Evolutionary conservation across 78 protist species (phyloP), one percentile per base, ranked within the genome.

Genomic region (Mastigamoeba balamuthi): DNA sequence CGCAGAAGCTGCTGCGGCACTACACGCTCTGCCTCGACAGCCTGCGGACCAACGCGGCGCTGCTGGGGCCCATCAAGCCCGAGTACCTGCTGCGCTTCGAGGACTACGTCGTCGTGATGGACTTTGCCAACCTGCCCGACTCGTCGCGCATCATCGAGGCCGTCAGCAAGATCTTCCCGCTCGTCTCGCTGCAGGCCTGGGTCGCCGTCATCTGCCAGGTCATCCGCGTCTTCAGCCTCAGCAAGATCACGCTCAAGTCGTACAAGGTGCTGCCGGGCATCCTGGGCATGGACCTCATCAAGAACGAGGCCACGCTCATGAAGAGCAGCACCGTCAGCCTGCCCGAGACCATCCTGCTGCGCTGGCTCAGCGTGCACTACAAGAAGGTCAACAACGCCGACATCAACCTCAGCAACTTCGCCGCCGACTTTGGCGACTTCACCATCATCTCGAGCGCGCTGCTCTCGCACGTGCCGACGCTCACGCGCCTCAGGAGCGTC

Each of bases 21-120:
- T n/a, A n/a, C 64, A 79, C 25, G 84, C 43, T 29, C 30, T 79
- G 37, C 28, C 73, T 79, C 69, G 2, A 4, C 17, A 44, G 38
- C 63, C 35, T 79, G 48, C 38, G 72, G 66, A 3, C 6, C 1
- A 35, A 43, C 43, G 84, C 78, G 9, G 84, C 75, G n/a, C 6
- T 5, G 37, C 8, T 79, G 33, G 9, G 48, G 7, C 72, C 63
- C 35, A 23, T 79, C 35, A 65, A 68, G 9, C 6, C 84, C 7
- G 84, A 79, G 58, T 79, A 23, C 35, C 77, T 79, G 27, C n/a
- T 79, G 43, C 30, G 65, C 25, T 79, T 6, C 63, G 84, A 79
- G 3, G 84, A n/a, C n/a, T n/a, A n/a, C n/a, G n/a, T n/a, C n/a
- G n/a, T n/a, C n/a, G n/a, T n/a, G n/a, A n/a, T n/a, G n/a, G n/a